Conservation (phyloP, 345 rosid genomes). For the Syzygium aromaticum region DNA sequence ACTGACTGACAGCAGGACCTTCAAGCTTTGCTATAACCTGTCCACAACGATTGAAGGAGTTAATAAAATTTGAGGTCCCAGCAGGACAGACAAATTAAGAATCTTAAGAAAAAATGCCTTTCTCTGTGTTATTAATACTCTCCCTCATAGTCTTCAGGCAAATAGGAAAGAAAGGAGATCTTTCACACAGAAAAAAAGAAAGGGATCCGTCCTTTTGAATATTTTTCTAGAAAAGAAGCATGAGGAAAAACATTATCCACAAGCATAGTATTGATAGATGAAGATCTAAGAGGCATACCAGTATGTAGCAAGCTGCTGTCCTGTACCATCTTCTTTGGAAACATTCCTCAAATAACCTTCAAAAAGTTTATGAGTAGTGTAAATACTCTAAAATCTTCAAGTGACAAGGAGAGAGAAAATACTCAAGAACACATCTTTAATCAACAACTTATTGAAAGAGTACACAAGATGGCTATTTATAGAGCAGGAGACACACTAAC, state of each 20-base stretch:
- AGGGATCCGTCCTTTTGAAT: background rate
- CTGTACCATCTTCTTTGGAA: slow-evolving; percentile 98
- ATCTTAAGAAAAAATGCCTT: background rate
- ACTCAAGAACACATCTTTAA: background rate
- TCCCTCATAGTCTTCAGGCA: background rate
- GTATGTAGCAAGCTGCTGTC: slow-evolving; percentile 97
- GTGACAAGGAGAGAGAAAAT: background rate
- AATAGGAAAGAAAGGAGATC: background rate
- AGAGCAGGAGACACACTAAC: background rate
- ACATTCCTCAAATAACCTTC: slow-evolving; percentile 94
- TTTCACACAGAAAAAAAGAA: background rate
- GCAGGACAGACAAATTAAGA: background rate
- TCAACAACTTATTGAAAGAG: background rate
- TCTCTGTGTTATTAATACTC: background rate
- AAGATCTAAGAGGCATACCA: slow-evolving; percentile 44
- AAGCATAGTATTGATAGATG: background rate
- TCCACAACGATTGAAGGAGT: background rate
- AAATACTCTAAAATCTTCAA: background rate
- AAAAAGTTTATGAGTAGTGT: slow-evolving; percentile 5
- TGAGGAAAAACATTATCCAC: background rate
- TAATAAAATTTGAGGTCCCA: background rate
- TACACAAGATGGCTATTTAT: background rate
- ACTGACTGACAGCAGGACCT: slow-evolving; percentile 98
- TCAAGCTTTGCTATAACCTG: slow-evolving; percentile 98
- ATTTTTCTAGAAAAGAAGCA: background rate